Percentiles rank a stretch among this genome's conserved stretches.
Evolutionary conservation across 2,329 filamentous ascomycete genomes (phyloP).

Genomic region (Aureobasidium subglaciale): DNA sequence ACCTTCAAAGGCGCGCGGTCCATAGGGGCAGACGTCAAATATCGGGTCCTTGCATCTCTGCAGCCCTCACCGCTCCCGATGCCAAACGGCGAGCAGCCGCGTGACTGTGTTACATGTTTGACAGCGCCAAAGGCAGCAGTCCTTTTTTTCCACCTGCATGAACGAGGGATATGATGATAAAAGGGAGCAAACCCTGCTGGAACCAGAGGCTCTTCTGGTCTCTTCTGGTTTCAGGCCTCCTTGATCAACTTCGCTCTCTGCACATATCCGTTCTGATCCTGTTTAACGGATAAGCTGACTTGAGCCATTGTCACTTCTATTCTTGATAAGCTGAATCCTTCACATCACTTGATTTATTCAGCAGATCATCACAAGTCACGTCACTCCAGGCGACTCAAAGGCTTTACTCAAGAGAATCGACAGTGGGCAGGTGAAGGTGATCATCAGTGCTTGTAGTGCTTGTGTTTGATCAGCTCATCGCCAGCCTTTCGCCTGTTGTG

Average conservation of each 20-base stretch:
- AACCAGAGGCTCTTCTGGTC: neutral
- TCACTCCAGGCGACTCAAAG: neutral
- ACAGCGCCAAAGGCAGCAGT: neutral
- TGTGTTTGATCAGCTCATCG: neutral
- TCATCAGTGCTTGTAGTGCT: neutral
- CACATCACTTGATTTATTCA: neutral
- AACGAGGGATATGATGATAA: constrained; percentile 5
- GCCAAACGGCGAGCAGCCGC: neutral
- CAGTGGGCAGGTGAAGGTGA: neutral
- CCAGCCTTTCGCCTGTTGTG: neutral
- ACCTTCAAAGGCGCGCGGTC: constrained; percentile 2
- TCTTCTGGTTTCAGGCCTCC: constrained; percentile 4
- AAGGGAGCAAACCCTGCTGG: neutral
- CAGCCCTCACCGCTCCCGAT: constrained; percentile 2
- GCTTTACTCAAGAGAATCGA: neutral
- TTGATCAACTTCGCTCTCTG: neutral
- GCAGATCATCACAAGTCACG: neutral
- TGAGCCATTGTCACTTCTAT: constrained; percentile 5
- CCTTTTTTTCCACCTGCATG: constrained; percentile 8
- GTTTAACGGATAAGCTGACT: constrained; percentile 5
- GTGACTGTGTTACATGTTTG: neutral
- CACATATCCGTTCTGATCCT: neutral
- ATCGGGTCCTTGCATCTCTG: constrained; percentile 10
- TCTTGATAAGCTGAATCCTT: neutral
- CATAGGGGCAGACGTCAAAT: neutral